Evolutionary conservation across 2,329 filamentous ascomycete genomes (phyloP).

Genomic region (Pestalotiopsis sp.): DNA sequence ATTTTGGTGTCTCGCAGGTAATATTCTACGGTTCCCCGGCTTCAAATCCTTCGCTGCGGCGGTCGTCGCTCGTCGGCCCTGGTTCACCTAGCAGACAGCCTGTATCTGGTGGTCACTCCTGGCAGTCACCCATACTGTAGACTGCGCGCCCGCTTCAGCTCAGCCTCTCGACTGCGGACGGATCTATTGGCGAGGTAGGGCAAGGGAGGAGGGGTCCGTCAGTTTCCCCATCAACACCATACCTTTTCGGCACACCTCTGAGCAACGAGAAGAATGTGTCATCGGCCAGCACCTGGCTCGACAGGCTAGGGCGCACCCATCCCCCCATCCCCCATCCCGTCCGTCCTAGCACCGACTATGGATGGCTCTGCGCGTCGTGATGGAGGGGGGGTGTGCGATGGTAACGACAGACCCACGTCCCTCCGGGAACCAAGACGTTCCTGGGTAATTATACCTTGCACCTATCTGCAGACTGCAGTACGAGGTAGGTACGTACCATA

Average conservation of each 20-base stretch:
- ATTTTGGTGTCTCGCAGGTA: too few species aligned
- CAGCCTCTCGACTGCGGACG: conserved; percentile 10
- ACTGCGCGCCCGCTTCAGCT: background rate
- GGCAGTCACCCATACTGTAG: conserved; percentile 2
- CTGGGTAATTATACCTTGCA: background rate
- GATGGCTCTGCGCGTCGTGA: background rate
- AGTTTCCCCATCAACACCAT: background rate
- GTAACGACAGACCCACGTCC: background rate
- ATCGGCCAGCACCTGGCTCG: background rate
- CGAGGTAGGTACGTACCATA: background rate
- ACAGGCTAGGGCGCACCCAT: background rate
- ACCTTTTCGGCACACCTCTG: conserved; percentile 2
- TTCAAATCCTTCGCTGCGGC: background rate
- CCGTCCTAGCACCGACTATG: background rate
- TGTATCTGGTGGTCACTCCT: background rate
- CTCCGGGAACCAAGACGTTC: background rate
- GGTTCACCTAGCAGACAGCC: background rate
- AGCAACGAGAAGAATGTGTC: conserved; percentile 8
- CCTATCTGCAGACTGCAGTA: background rate
- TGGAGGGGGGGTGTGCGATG: conserved; percentile 8
- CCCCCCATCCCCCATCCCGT: background rate
- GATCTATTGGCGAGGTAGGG: background rate
- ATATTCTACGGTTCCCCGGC: background rate
- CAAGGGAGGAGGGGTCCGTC: background rate
- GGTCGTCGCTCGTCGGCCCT: background rate